phyloP scores from a whole-genome alignment of 805 yeast genomes.

The Starmerella etchellsii region DNA sequence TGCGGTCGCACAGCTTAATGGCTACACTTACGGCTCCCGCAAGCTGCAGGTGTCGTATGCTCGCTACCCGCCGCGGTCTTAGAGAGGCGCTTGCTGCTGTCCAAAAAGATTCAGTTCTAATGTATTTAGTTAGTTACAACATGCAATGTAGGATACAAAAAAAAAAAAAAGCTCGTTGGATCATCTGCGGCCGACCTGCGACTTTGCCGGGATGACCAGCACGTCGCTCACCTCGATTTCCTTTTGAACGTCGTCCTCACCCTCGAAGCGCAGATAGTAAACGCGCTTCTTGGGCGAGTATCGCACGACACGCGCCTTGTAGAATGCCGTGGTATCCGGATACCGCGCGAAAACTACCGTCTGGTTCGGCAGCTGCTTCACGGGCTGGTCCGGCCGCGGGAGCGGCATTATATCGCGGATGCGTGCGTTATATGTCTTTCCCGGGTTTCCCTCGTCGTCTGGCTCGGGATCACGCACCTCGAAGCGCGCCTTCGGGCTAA shows the following conservation, averaged over 20 bases:
- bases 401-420: conserved; percentile 69
- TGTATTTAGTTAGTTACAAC: too few species aligned
- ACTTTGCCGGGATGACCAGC: conserved; percentile 51
- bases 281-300: conserved; percentile 12
- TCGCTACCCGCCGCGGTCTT: conserved; percentile 26
- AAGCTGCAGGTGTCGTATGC: conserved; percentile 60
- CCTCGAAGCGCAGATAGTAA: conserved; percentile 58
- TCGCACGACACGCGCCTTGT: conserved; percentile 79
- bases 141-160: too few species aligned
- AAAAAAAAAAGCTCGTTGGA: too few species aligned
- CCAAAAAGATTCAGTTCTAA: too few species aligned
- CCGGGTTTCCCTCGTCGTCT: conserved; percentile 80
- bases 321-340: conserved; percentile 95
- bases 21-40: conserved; percentile 76
- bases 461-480: conserved; percentile 98
- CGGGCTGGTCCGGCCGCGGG: conserved; percentile 32
- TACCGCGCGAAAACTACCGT: conserved; percentile 81
- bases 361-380: conserved; percentile 52
- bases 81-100: too few species aligned
- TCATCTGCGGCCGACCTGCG: too few species aligned
- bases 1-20: conserved; percentile 63
- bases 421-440: conserved; percentile 69
- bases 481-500: conserved; percentile 61
- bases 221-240: conserved; percentile 86
- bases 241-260: conserved; percentile 92